Evolutionary conservation across 805 yeast genomes (phyloP), one percentile per base, ranked within the genome.

Genomic region (Saturnispora quitensis): DNA sequence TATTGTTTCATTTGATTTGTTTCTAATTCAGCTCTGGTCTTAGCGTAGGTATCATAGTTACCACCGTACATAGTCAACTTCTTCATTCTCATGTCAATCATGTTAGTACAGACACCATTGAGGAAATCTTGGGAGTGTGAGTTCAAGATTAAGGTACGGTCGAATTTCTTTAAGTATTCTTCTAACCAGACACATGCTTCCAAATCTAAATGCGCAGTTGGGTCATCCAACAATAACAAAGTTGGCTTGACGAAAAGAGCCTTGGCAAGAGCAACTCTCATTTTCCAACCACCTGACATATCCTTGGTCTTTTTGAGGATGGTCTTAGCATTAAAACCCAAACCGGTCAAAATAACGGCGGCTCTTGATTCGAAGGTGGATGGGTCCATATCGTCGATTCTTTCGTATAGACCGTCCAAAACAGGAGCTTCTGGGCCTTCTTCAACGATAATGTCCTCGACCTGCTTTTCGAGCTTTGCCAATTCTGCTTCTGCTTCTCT

Each of bases 231-330:
- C 62, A 93, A 75, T 66, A 93, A 76, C 62, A 93, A 74, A 48
- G 98, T 90, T 67, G 99, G 99, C 77, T 93, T 91, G 60, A 93
- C 98, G 76, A 93, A 93, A 62, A 93, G 78, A 31, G 99, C 99
- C 73, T 93, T 93, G 55, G 97, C 96, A 56, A 93, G 77, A 44
- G 99, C 98, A 56, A 93, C 99, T 75, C 99, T 89, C 99, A 93
- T 93, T 77, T 89, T 89, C 99, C 99, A 93, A 69, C 99, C 99
- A 81, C 99, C 99, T 67, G 97, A 89, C 99, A 93, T 93, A 68
- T 93, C 98, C 73, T 89, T 90, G 64, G 99, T 93, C 73, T 84
- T 85, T 80, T 93, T 93, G 68, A 79, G 77, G 65, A 93, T 91
- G 52, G 98, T 91, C 59, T 73, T 72, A 52, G 85, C 65, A 72